Conservation (phyloP, 1,284 basidiomycete genomes). For the Apiotrichum akiyoshidainum region DNA sequence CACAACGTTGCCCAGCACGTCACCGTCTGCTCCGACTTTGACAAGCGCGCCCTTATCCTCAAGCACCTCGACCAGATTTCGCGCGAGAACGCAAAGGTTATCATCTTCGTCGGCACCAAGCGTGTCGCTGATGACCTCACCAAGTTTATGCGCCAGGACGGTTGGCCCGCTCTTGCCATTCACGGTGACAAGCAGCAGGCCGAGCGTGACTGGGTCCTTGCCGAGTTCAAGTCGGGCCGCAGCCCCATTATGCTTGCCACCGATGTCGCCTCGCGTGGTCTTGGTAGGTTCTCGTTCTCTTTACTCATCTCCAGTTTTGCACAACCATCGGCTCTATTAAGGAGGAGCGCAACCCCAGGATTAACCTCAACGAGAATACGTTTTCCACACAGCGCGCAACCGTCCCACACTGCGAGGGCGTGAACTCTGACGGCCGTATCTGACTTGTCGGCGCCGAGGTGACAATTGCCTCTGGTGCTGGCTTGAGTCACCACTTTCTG, state of each 20-base stretch:
- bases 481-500: not conserved
- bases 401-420: constrained; percentile 7
- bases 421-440: constrained; percentile 19
- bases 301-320: constrained; percentile 26
- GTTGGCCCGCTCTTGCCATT: constrained; percentile 97
- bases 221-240: constrained; percentile 96
- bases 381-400: constrained; percentile 1
- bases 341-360: constrained; percentile 7
- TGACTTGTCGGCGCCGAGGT: constrained; percentile 6
- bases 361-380: not conserved
- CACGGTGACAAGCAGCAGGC: constrained; percentile 91
- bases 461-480: constrained; percentile 8
- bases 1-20: constrained; percentile 96
- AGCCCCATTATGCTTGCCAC: constrained; percentile 98
- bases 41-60: constrained; percentile 93
- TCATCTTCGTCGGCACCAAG: constrained; percentile 98
- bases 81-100: constrained; percentile 93
- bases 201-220: constrained; percentile 97
- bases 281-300: constrained; percentile 72
- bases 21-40: constrained; percentile 95
- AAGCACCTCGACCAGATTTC: constrained; percentile 97
- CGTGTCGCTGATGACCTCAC: constrained; percentile 97
- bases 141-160: constrained; percentile 93
- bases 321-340: constrained; percentile 25
- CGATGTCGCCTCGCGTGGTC: constrained; percentile 97